phyloP scores from a whole-genome alignment of 345 rosid species.

The Salix purpurea region DNA sequence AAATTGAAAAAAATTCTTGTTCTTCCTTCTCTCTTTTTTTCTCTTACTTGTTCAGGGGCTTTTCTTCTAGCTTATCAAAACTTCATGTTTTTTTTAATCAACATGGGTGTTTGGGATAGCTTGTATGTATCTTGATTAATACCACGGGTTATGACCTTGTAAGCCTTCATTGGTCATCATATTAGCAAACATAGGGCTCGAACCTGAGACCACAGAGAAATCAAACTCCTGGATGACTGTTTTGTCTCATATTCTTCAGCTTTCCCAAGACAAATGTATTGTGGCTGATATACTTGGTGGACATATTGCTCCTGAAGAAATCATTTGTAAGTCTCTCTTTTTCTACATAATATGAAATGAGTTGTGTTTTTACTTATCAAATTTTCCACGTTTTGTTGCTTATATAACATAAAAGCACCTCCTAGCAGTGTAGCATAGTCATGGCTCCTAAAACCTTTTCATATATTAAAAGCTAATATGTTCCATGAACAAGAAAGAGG shows the following conservation, averaged over 20 bases:
- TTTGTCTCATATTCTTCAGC: constrained; percentile 39
- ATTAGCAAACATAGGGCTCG: no score
- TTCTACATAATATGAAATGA: neutral
- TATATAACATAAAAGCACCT: no score
- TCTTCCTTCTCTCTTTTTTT: neutral
- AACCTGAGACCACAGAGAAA: no score
- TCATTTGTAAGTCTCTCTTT: constrained; percentile 62
- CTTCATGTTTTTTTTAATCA: neutral
- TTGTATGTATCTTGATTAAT: no score
- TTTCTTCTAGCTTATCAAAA: neutral
- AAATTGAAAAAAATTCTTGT: neutral
- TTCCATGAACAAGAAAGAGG: neutral
- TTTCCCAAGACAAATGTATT: constrained; percentile 84
- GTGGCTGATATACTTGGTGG: constrained; percentile 84
- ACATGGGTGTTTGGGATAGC: no score
- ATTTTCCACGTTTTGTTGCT: neutral
- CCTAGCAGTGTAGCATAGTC: no score
- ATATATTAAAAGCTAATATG: neutral
- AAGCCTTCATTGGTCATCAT: no score
- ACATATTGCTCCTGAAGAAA: constrained; percentile 73
- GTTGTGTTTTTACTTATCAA: neutral
- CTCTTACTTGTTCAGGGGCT: neutral
- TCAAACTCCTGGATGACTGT: no score
- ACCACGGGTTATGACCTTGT: no score
- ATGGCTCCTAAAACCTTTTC: neutral